Evolutionary conservation across 257 asterid genomes (phyloP), one percentile per base, ranked within the genome.

Genomic region (Scutellaria baicalensis): DNA sequence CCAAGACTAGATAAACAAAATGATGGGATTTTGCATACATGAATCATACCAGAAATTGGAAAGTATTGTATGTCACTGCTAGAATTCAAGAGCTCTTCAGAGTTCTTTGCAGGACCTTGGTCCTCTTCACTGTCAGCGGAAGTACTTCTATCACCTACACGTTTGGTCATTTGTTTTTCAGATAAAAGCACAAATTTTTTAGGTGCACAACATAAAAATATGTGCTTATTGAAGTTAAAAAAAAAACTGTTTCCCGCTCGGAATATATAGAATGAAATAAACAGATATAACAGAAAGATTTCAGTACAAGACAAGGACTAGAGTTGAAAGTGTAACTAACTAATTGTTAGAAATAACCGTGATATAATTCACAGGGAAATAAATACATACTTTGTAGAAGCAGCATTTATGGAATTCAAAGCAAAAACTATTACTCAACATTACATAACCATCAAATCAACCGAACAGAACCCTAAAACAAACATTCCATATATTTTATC

Each of bases 141-240:
- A 61, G 78, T 66, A 72, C 78, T 80, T 59, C 77, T 72, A 76
- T 89, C 91, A 77, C 93, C 93, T 89, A 85, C 71, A 74, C 54
- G 43, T 71, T 43, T 51, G 49, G 69, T 48, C 39, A 69, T 56
- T 66, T 70, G 55, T 61, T 56, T 48, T 35, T 16, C 33, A 59
- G 65, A 75, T 44, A 36, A 65, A 55, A 39, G 8, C 31, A 36
- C 56, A 17, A 14, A 51, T 39, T 33, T 42, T 33, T 73, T 48
- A 66, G 42, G 59, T 68, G 51, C 59, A 59, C 8, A 7, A 50
- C 47, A 20, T 58, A 23, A n/a, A 21, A 10, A 45, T 47, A 31
- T n/a, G 50, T 39, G 44, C 21, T 51, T 44, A 18, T 47, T 14
- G 0, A 38, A 45, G 42, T 38, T 68, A 48, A 47, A 39, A 49